These are phyloP conservation scores for Fraxinus excelsior DNA, from an alignment of 257 asterid genomes.

Conservation along the genomic window DNA sequence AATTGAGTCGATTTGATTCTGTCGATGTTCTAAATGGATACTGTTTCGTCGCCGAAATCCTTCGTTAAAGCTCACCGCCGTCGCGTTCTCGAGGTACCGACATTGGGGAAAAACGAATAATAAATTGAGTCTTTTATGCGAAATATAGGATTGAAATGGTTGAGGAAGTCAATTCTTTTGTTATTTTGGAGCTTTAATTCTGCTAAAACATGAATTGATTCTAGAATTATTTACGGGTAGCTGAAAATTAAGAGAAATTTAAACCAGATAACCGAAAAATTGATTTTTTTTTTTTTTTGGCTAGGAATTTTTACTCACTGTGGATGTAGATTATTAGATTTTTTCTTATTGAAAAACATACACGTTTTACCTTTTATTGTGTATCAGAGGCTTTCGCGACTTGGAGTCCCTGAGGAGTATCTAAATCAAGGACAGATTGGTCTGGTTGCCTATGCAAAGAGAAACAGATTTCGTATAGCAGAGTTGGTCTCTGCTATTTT, in stretches of 20 bases:
- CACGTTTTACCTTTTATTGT: constrained; percentile 21
- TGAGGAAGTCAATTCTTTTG: background rate
- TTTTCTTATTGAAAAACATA: background rate
- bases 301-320: constrained; percentile 5
- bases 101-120: background rate
- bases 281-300: background rate
- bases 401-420: constrained; percentile 63
- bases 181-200: constrained; percentile 1
- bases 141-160: background rate
- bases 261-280: background rate
- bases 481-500: constrained; percentile 64
- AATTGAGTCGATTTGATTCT: constrained; percentile 57
- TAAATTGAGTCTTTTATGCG: background rate
- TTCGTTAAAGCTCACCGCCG: constrained; percentile 35
- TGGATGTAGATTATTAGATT: background rate
- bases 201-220: constrained; percentile 5
- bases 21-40: constrained; percentile 56
- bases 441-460: constrained; percentile 62
- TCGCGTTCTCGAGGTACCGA: constrained; percentile 55
- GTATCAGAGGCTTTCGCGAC: constrained; percentile 72
- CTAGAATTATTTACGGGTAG: background rate
- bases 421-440: constrained; percentile 55
- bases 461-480: constrained; percentile 41
- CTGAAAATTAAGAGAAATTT: background rate
- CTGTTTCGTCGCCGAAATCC: constrained; percentile 52